Base-by-base conservation (phyloP, 75 land plant genomes). In the Chamaecyparis obtusa region DNA sequence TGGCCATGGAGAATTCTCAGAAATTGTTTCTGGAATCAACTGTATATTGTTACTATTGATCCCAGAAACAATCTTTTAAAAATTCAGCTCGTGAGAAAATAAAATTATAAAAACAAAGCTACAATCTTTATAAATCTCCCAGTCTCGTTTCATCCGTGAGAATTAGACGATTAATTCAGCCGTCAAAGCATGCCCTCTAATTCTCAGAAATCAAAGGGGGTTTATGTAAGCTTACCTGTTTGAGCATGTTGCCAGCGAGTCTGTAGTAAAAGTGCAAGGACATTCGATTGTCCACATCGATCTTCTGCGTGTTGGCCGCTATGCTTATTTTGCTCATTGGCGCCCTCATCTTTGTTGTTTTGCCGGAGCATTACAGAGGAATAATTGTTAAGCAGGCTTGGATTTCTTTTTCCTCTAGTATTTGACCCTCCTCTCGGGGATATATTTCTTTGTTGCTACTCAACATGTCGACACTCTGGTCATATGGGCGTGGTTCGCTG, bases 261-360 rank as follows among this genome's bases (percentile, higher is more conserved):
- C 99, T 92, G 85, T 89, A 96, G 92, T 97, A 97, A n/a, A 79
- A 83, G 10, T 90, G 88, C 60, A 97, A 90, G 21, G 99, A 87
- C 54, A 97, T 85, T 33, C 99, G 93, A 88, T 94, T 92, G 87
- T 97, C 97, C 48, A 96, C 99, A 83, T 93, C 94, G 88, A 96
- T 64, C 89, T 87, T 94, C 87, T 51, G 92, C 9, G 99, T 88
- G 87, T 83, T 92, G 13, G 93, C 93, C 0, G 95, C 94, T 86
- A 97, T 95, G 88, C 88, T 95, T 60, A 96, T 87, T 46, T 89
- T 87, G 6, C 88, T 80, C 35, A 87, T 88, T 1, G 92, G 77
- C 87, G 76, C 76, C 92, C 88, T 92, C 83, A 49, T 88, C 24
- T 64, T 83, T 43, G n/a, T 2, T 27, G 16, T 0, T 30, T 14